These are phyloP conservation scores for Zasmidium cellare DNA, from an alignment of 2,329 filamentous ascomycete species.

Conservation along the genomic window DNA sequence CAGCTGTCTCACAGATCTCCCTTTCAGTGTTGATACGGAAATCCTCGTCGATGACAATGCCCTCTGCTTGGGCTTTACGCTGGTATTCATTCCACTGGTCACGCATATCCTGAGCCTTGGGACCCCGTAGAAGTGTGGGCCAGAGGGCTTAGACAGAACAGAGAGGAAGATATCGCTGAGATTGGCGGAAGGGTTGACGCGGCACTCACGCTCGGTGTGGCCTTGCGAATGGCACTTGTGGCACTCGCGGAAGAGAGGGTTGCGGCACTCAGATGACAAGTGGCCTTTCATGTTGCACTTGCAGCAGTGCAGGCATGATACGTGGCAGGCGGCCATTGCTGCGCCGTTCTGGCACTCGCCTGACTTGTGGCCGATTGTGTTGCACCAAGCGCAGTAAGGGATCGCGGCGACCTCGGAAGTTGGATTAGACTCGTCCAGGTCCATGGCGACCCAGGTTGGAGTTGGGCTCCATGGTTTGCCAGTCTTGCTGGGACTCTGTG, in stretches of 20 bases:
- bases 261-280: background rate
- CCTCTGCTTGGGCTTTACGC: background rate
- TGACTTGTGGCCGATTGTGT: constrained; percentile 5
- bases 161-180: background rate
- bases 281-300: constrained; percentile 12
- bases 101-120: background rate
- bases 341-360: background rate
- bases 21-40: background rate
- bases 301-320: constrained; percentile 6
- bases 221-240: background rate
- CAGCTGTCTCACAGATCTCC: no score
- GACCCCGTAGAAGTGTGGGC: background rate
- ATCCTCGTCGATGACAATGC: background rate
- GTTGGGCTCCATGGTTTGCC: no score
- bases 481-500: background rate
- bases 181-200: background rate
- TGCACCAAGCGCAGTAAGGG: constrained; percentile 11
- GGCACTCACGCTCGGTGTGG: background rate
- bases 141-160: background rate
- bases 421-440: background rate
- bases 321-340: background rate
- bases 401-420: background rate
- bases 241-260: background rate
- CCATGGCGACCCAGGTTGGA: background rate
- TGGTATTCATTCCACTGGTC: background rate